A percentile compares a stretch with the other conserved stretches of the same genome.
phyloP scores from a whole-genome alignment of 2,329 filamentous ascomycete species.

The Lasiodiplodia citricola region DNA sequence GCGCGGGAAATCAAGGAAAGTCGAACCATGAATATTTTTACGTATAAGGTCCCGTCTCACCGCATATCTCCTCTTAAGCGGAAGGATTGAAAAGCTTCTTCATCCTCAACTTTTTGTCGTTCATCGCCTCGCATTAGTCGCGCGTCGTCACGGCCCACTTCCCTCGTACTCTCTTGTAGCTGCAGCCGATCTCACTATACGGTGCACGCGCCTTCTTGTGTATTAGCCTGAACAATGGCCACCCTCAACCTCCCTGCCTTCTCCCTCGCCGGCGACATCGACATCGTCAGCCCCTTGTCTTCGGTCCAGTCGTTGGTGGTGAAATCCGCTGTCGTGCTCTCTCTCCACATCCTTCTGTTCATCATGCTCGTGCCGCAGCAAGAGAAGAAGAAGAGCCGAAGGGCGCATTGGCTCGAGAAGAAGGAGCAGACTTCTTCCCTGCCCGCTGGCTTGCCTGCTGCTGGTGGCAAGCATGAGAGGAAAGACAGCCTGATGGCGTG shows the following conservation, averaged over 20 bases:
- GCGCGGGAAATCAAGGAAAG: neutral
- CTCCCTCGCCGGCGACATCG: constrained; percentile 11
- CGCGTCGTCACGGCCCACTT: neutral
- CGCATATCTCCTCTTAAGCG: neutral
- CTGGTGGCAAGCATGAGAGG: constrained; percentile 13
- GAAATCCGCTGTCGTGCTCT: constrained; percentile 9
- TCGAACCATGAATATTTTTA: neutral
- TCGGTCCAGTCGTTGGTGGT: constrained; percentile 9
- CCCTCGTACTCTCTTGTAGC: neutral
- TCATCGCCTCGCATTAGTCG: neutral
- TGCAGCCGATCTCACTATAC: neutral
- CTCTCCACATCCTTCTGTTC: constrained; percentile 18
- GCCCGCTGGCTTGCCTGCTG: neutral
- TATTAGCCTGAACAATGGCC: neutral
- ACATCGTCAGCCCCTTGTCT: constrained; percentile 8
- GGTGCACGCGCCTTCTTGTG: neutral
- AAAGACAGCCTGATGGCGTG: constrained; percentile 12
- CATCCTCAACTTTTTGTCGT: neutral
- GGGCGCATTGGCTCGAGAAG: neutral
- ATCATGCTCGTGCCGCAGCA: constrained; percentile 18
- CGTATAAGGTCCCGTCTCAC: neutral
- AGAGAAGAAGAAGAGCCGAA: constrained; percentile 10
- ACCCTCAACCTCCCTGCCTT: neutral
- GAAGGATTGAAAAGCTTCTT: neutral
- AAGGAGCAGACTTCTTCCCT: neutral